Base-by-base conservation (phyloP, 2,329 filamentous ascomycete genomes). In the Pseudogymnoascus sp. region DNA sequence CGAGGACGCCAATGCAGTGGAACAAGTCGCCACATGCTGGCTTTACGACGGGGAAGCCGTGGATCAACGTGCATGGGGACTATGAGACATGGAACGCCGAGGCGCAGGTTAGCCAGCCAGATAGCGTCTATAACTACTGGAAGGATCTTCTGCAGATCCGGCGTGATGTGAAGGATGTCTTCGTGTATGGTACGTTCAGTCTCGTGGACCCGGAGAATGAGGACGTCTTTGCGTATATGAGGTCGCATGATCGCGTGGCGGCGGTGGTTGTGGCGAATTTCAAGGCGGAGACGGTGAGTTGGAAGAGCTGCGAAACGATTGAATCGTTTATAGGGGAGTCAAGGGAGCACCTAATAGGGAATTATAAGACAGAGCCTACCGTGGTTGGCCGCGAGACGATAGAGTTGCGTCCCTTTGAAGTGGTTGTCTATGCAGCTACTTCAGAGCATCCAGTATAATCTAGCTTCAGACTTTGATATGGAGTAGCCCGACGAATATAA, bases 1-100 rank as follows among this genome's bases (percentile, higher is more conserved):
- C 83, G 6, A 80, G 88, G 52, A 85, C 86, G 0, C 88, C 88
- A 0, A 86, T 92, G 73, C 87, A 90, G 69, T 92, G 88, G 88
- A 79, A 84, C 64, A 69, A 73, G n/a, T 76, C 74, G 1, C 69
- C 74, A 0, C 80, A 90, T 64, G 87, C 78, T 0, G 88, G 88
- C 9, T 92, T 91, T 74, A 85, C 86, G 0, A 75, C 75, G 1
- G 75, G 73, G 0, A 78, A 77, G 61, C 86, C 87, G 2, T 92
- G 88, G 88, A 90, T 91, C 82, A 79, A 81, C 12, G 81, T 85
- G 39, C 86, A 89, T 69, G 82, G 86, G 62, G 81, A 85, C 69
- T 86, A 85, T 70, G 70, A 70, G 1, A 72, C 76, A n/a, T 77
- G 87, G 74, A 92, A 92, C 69, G 87, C 84, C 29, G 80, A 78